phyloP scores from a whole-genome alignment of 768 basidiomycete species.

The Sarcodon sp. region DNA sequence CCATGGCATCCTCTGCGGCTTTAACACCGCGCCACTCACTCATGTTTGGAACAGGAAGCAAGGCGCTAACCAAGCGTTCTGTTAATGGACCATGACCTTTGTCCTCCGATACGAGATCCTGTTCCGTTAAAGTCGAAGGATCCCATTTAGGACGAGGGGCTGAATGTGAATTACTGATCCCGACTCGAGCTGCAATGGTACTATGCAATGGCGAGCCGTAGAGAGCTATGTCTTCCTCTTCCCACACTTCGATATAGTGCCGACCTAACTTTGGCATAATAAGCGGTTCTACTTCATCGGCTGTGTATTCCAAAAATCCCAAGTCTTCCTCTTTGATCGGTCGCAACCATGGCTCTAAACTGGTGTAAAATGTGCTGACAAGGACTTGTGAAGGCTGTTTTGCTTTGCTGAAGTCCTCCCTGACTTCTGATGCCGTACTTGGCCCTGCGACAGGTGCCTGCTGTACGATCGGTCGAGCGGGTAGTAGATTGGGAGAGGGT shows the following conservation, averaged over 20 bases:
- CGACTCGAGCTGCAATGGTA: slow-evolving; percentile 23
- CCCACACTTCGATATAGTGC: slow-evolving; percentile 89
- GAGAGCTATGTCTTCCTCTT: slow-evolving; percentile 70
- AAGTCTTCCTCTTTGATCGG: slow-evolving; percentile 90
- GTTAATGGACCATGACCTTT: slow-evolving; percentile 81
- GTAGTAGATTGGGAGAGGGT: slow-evolving; percentile 32
- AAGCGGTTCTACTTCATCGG: slow-evolving; percentile 84
- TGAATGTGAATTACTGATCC: slow-evolving; percentile 20
- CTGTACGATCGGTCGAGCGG: slow-evolving; percentile 48
- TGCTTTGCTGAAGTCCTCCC: slow-evolving; percentile 78
- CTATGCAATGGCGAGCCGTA: slow-evolving; percentile 28
- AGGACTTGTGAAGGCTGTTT: slow-evolving; percentile 65
- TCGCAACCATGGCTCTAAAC: slow-evolving; percentile 83
- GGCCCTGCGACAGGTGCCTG: slow-evolving; percentile 65
- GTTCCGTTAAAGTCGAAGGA: slow-evolving; percentile 67
- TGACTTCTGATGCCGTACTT: slow-evolving; percentile 71
- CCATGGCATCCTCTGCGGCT: slow-evolving; percentile 77
- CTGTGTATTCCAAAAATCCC: slow-evolving; percentile 82
- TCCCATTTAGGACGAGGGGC: slow-evolving; percentile 67
- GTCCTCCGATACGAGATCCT: slow-evolving; percentile 57
- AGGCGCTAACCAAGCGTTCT: slow-evolving; percentile 67
- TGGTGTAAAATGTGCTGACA: slow-evolving; percentile 73
- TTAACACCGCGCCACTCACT: slow-evolving; percentile 65
- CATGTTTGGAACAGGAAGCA: slow-evolving; percentile 56
- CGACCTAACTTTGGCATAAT: slow-evolving; percentile 76